Percentiles rank a stretch among this genome's conserved stretches.
phyloP scores from a whole-genome alignment of 805 yeast species.

The Priceomyces castillae region DNA sequence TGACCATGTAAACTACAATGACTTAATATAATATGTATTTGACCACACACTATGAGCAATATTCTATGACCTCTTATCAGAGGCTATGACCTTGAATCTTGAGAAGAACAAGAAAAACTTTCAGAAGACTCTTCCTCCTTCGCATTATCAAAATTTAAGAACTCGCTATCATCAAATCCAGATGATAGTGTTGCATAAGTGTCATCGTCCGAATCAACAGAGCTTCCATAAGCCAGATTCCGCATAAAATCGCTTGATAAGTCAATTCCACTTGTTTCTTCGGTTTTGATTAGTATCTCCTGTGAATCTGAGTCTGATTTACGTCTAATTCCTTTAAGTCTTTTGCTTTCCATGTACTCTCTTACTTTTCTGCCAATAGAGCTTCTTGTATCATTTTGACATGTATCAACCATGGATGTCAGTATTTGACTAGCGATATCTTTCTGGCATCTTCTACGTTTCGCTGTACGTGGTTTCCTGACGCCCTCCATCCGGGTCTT shows the following conservation, averaged over 20 bases:
- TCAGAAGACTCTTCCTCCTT: neutral
- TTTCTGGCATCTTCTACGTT: neutral
- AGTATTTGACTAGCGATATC: neutral
- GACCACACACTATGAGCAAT: neutral
- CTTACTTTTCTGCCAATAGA: neutral
- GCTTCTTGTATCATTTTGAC: too few relatives aligned
- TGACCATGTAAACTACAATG: neutral
- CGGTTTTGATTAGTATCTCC: neutral
- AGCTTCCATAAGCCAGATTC: neutral
- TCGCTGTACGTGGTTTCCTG: neutral
- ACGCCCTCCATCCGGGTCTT: neutral
- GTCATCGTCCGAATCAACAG: neutral
- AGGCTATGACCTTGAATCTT: neutral
- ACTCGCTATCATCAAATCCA: slow-evolving; percentile 2
- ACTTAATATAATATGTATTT: neutral
- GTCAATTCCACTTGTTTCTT: neutral
- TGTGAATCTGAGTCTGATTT: neutral
- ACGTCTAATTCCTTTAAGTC: neutral
- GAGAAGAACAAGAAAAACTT: neutral
- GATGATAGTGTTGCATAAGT: neutral
- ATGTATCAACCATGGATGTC: too few relatives aligned
- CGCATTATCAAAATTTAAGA: slow-evolving; percentile 1
- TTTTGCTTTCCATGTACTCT: neutral
- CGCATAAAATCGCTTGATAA: slow-evolving; percentile 7
- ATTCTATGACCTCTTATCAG: neutral